Evolutionary conservation across 2,329 filamentous ascomycete species (phyloP).

Genomic region (Beauveria bassiana): DNA sequence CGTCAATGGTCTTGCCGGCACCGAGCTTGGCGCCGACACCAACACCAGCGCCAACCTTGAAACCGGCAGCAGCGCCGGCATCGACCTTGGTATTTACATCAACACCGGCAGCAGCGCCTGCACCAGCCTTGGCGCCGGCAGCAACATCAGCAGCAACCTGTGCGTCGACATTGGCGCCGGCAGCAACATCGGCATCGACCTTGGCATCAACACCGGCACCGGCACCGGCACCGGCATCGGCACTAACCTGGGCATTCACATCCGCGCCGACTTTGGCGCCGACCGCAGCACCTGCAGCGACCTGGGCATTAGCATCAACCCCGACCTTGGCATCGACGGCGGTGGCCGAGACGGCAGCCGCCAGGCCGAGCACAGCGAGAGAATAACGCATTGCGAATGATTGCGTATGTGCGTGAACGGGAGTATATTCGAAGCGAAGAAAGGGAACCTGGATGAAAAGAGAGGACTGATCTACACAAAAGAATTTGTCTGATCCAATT

Average conservation of each 20-base stretch:
- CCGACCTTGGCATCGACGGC: background rate
- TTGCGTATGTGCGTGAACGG: background rate
- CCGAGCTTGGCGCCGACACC: background rate
- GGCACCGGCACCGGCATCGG: background rate
- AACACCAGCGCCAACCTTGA: background rate
- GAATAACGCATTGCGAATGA: constrained; percentile 2
- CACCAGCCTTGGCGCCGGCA: background rate
- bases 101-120: background rate
- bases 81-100: background rate
- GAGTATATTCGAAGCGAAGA: background rate
- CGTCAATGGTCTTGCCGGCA: background rate
- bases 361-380: constrained; percentile 4
- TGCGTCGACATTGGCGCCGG: background rate
- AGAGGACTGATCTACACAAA: constrained; percentile 4
- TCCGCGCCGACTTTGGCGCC: constrained; percentile 17
- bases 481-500: background rate
- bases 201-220: background rate
- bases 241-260: constrained; percentile 15
- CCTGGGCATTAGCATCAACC: constrained; percentile 16
- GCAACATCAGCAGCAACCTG: background rate
- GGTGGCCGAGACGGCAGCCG: constrained; percentile 6
- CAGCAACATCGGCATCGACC: background rate
- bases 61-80: constrained; percentile 8
- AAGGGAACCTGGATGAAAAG: background rate
- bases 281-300: background rate